These are phyloP conservation scores for Xylaria sp. DNA, from an alignment of 2,329 filamentous ascomycete species.

Conservation along the genomic window DNA sequence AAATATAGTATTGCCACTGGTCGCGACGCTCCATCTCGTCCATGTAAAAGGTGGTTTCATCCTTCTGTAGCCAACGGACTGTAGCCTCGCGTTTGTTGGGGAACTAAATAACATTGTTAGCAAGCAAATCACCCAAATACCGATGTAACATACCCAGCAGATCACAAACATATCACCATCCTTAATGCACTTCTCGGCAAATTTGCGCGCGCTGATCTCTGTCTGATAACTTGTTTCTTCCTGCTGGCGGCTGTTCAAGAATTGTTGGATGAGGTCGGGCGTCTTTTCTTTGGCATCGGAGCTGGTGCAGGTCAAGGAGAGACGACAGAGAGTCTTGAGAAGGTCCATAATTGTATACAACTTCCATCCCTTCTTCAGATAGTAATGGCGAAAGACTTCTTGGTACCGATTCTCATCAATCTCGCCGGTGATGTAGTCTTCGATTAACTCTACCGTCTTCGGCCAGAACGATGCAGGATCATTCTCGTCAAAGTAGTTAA, in stretches of 20 bases:
- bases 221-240: conserved; percentile 89
- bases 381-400: conserved; percentile 90
- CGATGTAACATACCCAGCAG: conserved; percentile 78
- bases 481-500: conserved; percentile 79
- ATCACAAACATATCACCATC: conserved; percentile 92
- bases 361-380: conserved; percentile 90
- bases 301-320: conserved; percentile 84
- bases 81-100: conserved; percentile 75
- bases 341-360: conserved; percentile 93
- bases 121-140: conserved; percentile 14
- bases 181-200: conserved; percentile 91
- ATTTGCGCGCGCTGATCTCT: conserved; percentile 90
- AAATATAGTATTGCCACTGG: conserved; percentile 95
- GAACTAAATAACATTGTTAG: conserved; percentile 61
- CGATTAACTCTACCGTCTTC: conserved; percentile 84
- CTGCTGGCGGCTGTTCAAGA: conserved; percentile 81
- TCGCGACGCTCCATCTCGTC: conserved; percentile 87
- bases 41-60: conserved; percentile 82
- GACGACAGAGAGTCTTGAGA: conserved; percentile 80
- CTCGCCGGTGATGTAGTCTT: conserved; percentile 85
- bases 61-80: conserved; percentile 75
- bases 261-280: conserved; percentile 87
- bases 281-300: conserved; percentile 93
- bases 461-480: conserved; percentile 79
- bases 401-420: conserved; percentile 86